phyloP scores from a whole-genome alignment of 2,329 filamentous ascomycete genomes.

The Ascochyta viciae-villosae region DNA sequence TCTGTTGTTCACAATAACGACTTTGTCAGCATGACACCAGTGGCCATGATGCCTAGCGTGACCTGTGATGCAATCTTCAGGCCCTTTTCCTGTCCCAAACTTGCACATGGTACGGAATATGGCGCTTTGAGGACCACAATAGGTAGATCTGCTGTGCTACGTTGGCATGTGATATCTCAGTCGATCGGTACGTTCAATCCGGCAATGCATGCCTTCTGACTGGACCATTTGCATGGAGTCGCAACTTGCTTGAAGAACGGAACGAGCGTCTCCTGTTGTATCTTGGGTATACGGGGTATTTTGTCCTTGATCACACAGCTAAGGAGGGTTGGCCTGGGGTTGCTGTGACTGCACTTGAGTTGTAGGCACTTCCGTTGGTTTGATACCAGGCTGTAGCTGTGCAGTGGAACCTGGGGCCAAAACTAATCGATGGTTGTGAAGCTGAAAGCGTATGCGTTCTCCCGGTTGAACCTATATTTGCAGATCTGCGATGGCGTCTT shows the following conservation, averaged over 20 bases:
- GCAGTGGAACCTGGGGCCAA: neutral
- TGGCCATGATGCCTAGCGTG: neutral
- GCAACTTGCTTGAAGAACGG: neutral
- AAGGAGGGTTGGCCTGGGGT: neutral
- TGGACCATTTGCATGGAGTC: neutral
- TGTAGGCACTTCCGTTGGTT: slow-evolving; percentile 1
- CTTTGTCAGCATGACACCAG: neutral
- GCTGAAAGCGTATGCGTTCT: neutral
- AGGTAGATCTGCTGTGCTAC: neutral
- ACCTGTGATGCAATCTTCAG: slow-evolving; percentile 3
- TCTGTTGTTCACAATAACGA: neutral
- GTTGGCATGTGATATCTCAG: neutral
- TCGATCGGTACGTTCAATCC: neutral
- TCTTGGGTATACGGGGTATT: neutral
- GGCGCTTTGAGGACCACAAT: neutral
- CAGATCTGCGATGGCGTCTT: neutral
- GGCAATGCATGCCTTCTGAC: neutral
- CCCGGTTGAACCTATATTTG: neutral
- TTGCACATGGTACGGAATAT: neutral
- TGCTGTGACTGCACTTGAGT: neutral
- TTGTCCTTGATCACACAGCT: neutral
- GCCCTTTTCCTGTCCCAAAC: neutral
- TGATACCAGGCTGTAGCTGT: neutral
- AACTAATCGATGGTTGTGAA: neutral
- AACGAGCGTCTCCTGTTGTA: neutral